Percentiles rank a stretch among this genome's conserved stretches.
Evolutionary conservation across 257 asterid species (phyloP).

Genomic region (Ligustrum vulgare): DNA sequence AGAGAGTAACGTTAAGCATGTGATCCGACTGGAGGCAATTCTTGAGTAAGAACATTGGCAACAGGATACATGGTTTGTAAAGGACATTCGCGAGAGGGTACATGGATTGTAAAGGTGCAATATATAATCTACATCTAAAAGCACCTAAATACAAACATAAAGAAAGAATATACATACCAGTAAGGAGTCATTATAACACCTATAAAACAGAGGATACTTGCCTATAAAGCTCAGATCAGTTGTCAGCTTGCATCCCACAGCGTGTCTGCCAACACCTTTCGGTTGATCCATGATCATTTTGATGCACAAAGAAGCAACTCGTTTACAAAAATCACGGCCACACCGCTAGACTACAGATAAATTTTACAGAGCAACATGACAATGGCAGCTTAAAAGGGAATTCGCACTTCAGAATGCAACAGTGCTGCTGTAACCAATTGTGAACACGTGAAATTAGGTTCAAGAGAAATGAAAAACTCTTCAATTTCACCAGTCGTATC

Average conservation of each 20-base stretch:
- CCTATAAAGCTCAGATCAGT: slow-evolving; percentile 35
- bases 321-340: slow-evolving; percentile 19
- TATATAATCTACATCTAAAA: not conserved
- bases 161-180: not conserved
- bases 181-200: slow-evolving; percentile 14
- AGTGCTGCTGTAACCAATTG: not conserved
- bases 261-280: slow-evolving; percentile 28
- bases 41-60: not conserved
- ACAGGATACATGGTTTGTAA: not conserved
- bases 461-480: not conserved
- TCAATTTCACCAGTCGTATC: not conserved
- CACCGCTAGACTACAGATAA: slow-evolving; percentile 26
- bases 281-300: slow-evolving; percentile 28
- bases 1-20: not conserved
- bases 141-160: not conserved
- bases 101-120: not conserved
- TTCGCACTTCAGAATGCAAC: not conserved
- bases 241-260: slow-evolving; percentile 22
- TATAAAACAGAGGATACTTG: slow-evolving; percentile 40
- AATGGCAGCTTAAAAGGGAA: slow-evolving; percentile 12
- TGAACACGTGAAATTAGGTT: not conserved
- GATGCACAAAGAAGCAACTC: slow-evolving; percentile 23
- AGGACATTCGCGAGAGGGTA: not conserved
- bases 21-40: not conserved
- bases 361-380: slow-evolving; percentile 20